These are phyloP conservation scores for Sequoia sempervirens DNA, from an alignment of 75 land plant genomes.

Conservation along the genomic window DNA sequence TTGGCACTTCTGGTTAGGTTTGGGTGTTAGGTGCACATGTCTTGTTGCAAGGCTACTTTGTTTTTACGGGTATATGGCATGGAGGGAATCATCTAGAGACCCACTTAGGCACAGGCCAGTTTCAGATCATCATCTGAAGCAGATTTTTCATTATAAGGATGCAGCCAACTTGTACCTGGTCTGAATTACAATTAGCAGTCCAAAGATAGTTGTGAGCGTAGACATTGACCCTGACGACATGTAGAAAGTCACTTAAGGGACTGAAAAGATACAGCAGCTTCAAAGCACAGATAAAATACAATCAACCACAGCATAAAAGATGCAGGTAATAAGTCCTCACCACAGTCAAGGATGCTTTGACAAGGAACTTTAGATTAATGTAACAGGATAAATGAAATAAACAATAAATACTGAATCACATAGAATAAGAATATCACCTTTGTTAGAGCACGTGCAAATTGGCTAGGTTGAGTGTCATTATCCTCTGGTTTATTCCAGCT, in stretches of 20 bases:
- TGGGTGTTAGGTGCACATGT: too few species aligned
- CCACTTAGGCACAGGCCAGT: too few species aligned
- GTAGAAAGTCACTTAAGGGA: background rate
- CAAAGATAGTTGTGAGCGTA: background rate
- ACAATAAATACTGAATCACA: background rate
- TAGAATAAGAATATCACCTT: conserved; percentile 45
- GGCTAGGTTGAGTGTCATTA: conserved; percentile 83
- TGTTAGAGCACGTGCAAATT: conserved; percentile 86
- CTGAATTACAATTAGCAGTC: background rate
- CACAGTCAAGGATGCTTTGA: background rate
- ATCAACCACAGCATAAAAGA: background rate
- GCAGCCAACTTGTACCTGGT: too few species aligned
- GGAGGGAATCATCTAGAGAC: too few species aligned
- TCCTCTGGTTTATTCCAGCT: conserved; percentile 86
- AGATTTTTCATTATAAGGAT: too few species aligned
- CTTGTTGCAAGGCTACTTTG: too few species aligned
- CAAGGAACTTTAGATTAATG: background rate
- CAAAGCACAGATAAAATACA: background rate
- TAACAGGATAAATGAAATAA: background rate
- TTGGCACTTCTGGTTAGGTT: too few species aligned
- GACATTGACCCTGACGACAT: background rate
- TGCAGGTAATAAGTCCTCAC: background rate
- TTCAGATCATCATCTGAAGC: too few species aligned
- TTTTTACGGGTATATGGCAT: too few species aligned
- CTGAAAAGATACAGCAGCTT: background rate